phyloP scores from a whole-genome alignment of 2,329 filamentous ascomycete genomes.

The Neofusicoccum laricinum region DNA sequence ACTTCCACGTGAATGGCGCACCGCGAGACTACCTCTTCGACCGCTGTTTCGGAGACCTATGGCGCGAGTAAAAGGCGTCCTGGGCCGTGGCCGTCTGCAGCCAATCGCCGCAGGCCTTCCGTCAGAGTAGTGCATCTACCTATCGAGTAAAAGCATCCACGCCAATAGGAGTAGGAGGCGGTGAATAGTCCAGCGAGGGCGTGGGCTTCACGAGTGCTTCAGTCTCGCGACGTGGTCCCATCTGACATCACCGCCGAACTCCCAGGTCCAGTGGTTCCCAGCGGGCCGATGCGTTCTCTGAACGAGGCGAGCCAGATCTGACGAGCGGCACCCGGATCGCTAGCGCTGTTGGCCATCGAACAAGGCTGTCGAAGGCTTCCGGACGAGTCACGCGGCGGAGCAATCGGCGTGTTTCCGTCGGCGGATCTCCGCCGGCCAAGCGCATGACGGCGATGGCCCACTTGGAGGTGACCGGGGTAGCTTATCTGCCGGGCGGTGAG shows the following conservation, averaged over 20 bases:
- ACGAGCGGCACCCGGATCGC: neutral
- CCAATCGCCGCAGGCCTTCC: neutral
- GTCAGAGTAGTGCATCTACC: neutral
- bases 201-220: neutral
- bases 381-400: slow-evolving; percentile 5
- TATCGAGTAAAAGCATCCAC: neutral
- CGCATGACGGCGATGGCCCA: slow-evolving; percentile 1
- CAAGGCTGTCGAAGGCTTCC: neutral
- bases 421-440: neutral
- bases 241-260: neutral
- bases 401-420: slow-evolving; percentile 1
- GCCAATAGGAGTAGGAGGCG: neutral
- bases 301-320: neutral
- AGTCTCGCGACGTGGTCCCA: neutral
- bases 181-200: neutral
- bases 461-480: slow-evolving; percentile 2
- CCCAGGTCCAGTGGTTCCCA: slow-evolving; percentile 1
- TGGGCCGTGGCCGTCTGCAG: no score
- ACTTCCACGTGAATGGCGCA: no score
- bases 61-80: neutral
- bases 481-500: slow-evolving; percentile 13
- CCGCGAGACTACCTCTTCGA: neutral
- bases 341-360: neutral
- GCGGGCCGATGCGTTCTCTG: slow-evolving; percentile 5
- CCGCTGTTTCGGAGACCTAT: neutral